Evolutionary conservation across 2,329 filamentous ascomycete species (phyloP).

Genomic region (Aspergillus awamori): DNA sequence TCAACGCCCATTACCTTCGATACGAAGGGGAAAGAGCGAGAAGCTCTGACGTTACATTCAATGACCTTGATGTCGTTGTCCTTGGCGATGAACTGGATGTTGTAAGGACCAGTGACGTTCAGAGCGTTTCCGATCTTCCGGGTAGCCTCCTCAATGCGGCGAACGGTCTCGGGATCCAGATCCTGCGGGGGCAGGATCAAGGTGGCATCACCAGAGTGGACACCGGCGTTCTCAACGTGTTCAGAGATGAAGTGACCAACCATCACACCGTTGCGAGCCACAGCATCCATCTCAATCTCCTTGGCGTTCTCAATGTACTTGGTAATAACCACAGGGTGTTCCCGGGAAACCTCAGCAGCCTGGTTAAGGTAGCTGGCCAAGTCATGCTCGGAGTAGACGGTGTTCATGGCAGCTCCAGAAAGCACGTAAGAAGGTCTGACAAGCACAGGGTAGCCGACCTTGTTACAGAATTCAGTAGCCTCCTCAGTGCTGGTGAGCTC

Average conservation of each 20-base stretch:
- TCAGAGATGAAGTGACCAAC: slow-evolving; percentile 97
- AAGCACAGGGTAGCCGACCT: slow-evolving; percentile 88
- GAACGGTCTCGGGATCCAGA: slow-evolving; percentile 82
- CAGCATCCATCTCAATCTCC: slow-evolving; percentile 99
- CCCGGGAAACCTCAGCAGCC: slow-evolving; percentile 88
- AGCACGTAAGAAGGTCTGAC: slow-evolving; percentile 96
- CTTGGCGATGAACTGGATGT: slow-evolving; percentile 99
- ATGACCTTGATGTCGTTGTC: slow-evolving; percentile 99
- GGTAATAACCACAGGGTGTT: slow-evolving; percentile 96
- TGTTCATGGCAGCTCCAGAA: slow-evolving; percentile 98
- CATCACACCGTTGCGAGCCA: slow-evolving; percentile 85
- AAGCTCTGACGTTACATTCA: slow-evolving; percentile 96
- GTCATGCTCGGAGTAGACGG: slow-evolving; percentile 94
- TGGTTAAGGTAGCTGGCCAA: slow-evolving; percentile 85
- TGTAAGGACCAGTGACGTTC: slow-evolving; percentile 95
- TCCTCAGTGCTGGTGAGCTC: slow-evolving; percentile 94
- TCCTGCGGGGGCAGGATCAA: slow-evolving; percentile 94
- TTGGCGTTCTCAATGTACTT: slow-evolving; percentile 99
- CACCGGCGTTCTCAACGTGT: slow-evolving; percentile 97
- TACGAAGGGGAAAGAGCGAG: slow-evolving; percentile 95
- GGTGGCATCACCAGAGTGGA: slow-evolving; percentile 97
- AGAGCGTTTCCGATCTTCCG: slow-evolving; percentile 91
- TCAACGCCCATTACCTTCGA: slow-evolving; percentile 99
- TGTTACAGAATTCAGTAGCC: slow-evolving; percentile 81
- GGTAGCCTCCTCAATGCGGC: slow-evolving; percentile 90